Percentiles rank a stretch among this genome's conserved stretches.
These are phyloP conservation scores for Mycena sanguinolenta DNA, from an alignment of 768 basidiomycete species.

Conservation along the genomic window DNA sequence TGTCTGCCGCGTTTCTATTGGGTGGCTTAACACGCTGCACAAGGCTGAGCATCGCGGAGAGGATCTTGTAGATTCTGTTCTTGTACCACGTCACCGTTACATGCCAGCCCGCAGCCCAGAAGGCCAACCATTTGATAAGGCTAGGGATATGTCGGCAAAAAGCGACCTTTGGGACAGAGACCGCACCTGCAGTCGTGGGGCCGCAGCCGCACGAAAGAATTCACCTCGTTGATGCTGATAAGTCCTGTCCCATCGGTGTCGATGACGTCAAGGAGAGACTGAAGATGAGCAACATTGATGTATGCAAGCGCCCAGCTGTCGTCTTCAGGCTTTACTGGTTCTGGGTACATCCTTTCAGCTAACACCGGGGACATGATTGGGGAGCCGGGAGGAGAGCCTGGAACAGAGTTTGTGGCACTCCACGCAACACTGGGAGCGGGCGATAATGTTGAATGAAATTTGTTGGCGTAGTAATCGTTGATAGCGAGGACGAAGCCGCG, in stretches of 20 bases:
- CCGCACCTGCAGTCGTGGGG: conserved; percentile 42
- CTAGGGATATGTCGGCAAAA: conserved; percentile 20
- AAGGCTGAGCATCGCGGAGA: conserved; percentile 31
- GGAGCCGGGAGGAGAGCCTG: conserved; percentile 28
- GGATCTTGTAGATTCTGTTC: conserved; percentile 37
- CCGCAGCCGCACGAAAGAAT: conserved; percentile 40
- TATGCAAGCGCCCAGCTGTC: conserved; percentile 44
- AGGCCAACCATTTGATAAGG: conserved; percentile 46
- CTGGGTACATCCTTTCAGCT: neutral
- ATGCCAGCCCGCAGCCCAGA: conserved; percentile 47
- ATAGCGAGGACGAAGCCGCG: conserved; percentile 50
- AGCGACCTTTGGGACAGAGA: neutral
- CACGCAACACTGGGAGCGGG: neutral
- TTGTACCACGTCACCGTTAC: conserved; percentile 39
- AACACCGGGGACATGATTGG: conserved; percentile 21
- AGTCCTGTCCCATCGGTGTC: conserved; percentile 47
- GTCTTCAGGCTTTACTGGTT: conserved; percentile 4
- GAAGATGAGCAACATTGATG: conserved; percentile 44
- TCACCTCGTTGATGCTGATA: conserved; percentile 46
- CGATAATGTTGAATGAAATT: conserved; percentile 21
- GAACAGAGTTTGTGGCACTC: neutral
- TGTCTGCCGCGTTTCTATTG: conserved; percentile 31
- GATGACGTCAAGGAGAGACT: conserved; percentile 44
- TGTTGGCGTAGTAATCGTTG: conserved; percentile 35
- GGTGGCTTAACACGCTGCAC: conserved; percentile 24